These are phyloP conservation scores for Candida gigantensis DNA, from an alignment of 1,139 yeast genomes.

Conservation along the genomic window DNA sequence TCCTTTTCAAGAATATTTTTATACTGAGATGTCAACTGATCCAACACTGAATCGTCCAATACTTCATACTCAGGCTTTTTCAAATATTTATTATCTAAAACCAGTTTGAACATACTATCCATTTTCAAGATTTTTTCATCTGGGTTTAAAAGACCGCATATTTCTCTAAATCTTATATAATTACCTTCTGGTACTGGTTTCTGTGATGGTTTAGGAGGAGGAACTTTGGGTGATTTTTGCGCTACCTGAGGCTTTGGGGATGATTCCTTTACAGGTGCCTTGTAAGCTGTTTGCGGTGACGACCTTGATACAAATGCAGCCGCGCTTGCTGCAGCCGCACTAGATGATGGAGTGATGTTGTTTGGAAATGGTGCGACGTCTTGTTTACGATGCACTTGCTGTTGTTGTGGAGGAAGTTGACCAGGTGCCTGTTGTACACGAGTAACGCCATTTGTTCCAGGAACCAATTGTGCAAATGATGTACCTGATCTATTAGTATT, in stretches of 20 bases:
- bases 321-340: slow-evolving; percentile 15
- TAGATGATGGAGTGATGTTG: too few species aligned
- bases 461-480: slow-evolving; percentile 11
- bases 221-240: slow-evolving; percentile 3
- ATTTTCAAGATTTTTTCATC: slow-evolving; percentile 46
- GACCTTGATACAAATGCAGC: slow-evolving; percentile 14
- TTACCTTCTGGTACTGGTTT: slow-evolving; percentile 7
- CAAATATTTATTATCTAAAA: slow-evolving; percentile 27
- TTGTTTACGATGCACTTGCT: not conserved
- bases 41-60: slow-evolving; percentile 39
- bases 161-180: slow-evolving; percentile 33
- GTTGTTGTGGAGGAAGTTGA: slow-evolving; percentile 3
- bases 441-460: not conserved
- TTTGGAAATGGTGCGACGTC: not conserved
- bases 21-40: slow-evolving; percentile 43
- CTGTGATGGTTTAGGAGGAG: slow-evolving; percentile 20
- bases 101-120: slow-evolving; percentile 43
- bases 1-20: slow-evolving; percentile 34
- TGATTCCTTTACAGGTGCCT: not conserved
- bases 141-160: slow-evolving; percentile 32
- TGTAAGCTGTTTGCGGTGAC: slow-evolving; percentile 2
- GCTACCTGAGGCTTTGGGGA: slow-evolving; percentile 1
- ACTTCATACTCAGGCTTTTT: slow-evolving; percentile 24
- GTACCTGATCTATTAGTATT: too few species aligned
- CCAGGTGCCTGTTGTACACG: too few species aligned